A percentile compares a stretch with the other conserved stretches of the same genome.
Evolutionary conservation across 192 early-diverging fungal species (phyloP).

Genomic region (Podila clonocystis): DNA sequence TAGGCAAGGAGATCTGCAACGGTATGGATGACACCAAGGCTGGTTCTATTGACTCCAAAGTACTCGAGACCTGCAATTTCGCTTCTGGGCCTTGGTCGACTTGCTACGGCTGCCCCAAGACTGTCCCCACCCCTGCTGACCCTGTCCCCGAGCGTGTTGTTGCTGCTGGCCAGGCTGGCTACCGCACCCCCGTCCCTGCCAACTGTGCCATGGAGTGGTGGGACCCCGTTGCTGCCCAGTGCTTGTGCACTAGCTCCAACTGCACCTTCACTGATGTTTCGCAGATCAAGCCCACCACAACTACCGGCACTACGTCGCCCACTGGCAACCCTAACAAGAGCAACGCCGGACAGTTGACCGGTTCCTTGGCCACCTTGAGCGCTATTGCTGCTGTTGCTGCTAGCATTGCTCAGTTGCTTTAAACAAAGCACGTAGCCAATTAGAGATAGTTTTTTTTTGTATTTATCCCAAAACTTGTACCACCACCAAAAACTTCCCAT

Average conservation of each 20-base stretch:
- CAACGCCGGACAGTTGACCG: slow-evolving; percentile 2
- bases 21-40: slow-evolving; percentile 59
- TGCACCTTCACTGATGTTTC: slow-evolving; percentile 64
- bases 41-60: slow-evolving; percentile 42
- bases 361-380: not conserved
- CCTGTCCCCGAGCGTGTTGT: slow-evolving; percentile 51
- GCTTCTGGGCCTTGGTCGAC: slow-evolving; percentile 52
- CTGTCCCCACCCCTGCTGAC: slow-evolving; percentile 43
- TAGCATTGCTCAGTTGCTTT: slow-evolving; percentile 32
- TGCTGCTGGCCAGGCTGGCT: slow-evolving; percentile 19
- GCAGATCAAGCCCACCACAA: slow-evolving; percentile 10
- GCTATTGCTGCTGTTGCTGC: slow-evolving; percentile 18
- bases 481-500: no score
- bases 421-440: not conserved
- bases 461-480: not conserved
- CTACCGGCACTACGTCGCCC: slow-evolving; percentile 4
- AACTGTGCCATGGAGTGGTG: slow-evolving; percentile 73
- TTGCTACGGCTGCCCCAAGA: slow-evolving; percentile 60
- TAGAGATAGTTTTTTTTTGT: slow-evolving; percentile 4
- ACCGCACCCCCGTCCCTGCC: slow-evolving; percentile 59
- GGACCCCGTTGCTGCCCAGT: slow-evolving; percentile 69
- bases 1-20: slow-evolving; percentile 72
- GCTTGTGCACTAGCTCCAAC: slow-evolving; percentile 60
- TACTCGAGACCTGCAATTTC: slow-evolving; percentile 58
- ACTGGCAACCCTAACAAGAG: not conserved